Conservation (phyloP, 2,329 filamentous ascomycete species). For the Tolypocladium tropicale region DNA sequence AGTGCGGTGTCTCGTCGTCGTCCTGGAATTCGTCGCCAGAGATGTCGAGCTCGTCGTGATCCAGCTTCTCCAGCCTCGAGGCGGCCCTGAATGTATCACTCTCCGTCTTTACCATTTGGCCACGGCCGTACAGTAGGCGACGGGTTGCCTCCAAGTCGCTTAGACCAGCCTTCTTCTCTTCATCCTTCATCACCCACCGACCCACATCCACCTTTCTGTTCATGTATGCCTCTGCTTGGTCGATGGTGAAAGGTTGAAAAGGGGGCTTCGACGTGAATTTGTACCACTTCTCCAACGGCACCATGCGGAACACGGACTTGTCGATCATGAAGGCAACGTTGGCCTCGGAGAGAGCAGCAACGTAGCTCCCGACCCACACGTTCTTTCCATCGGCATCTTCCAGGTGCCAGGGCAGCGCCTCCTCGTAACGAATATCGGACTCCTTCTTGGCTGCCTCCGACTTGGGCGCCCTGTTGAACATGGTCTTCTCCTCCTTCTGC, state of each 20-base stretch:
- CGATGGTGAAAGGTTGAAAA: conserved; percentile 67
- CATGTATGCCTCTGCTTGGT: conserved; percentile 79
- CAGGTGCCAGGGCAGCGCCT: conserved; percentile 90
- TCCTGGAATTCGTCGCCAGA: conserved; percentile 73
- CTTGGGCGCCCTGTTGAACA: conserved; percentile 72
- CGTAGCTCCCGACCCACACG: conserved; percentile 85
- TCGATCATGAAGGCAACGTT: conserved; percentile 71
- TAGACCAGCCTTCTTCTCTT: conserved; percentile 45
- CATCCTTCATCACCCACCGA: conserved; percentile 68
- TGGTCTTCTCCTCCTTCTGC: conserved; percentile 75
- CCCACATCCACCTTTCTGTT: conserved; percentile 65
- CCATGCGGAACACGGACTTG: conserved; percentile 64
- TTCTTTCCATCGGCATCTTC: conserved; percentile 96
- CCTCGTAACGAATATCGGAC: conserved; percentile 72
- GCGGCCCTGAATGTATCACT: conserved; percentile 52
- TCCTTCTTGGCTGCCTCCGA: conserved; percentile 72
- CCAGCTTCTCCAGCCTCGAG: conserved; percentile 53
- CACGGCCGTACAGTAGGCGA: conserved; percentile 37
- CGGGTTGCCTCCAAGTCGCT: conserved; percentile 53
- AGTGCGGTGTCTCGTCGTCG: conserved; percentile 69
- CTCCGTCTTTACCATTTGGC: conserved; percentile 57
- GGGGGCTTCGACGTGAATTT: conserved; percentile 72
- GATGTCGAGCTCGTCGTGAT: conserved; percentile 60
- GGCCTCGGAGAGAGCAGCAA: conserved; percentile 77
- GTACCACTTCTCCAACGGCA: conserved; percentile 95